Evolutionary conservation across 208 protist genomes (phyloP).

Genomic region (Wallacemonas sp.): DNA sequence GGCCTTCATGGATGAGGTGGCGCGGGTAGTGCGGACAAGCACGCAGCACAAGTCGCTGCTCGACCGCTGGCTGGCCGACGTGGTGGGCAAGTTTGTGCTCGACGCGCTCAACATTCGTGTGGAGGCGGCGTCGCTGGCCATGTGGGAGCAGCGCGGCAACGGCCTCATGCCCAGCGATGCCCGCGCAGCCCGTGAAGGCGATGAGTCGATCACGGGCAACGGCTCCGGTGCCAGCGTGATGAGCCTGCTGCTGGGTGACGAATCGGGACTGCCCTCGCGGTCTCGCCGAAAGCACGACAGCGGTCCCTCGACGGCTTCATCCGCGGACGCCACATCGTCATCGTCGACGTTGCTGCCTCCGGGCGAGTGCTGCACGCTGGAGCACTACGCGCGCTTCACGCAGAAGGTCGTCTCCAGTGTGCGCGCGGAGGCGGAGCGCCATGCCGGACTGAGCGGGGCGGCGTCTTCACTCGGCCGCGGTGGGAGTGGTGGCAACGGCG

Average conservation of each 20-base stretch:
- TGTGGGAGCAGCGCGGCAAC: constrained; percentile 30
- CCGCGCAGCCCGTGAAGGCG: constrained; percentile 18
- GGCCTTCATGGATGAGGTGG: constrained; percentile 70
- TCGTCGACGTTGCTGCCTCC: constrained; percentile 34
- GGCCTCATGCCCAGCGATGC: constrained; percentile 30
- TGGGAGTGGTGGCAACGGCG: constrained; percentile 8
- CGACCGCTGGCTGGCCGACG: constrained; percentile 60
- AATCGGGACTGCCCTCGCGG: constrained; percentile 3
- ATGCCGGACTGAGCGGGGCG: background rate
- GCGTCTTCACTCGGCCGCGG: background rate
- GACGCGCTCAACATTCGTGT: constrained; percentile 64
- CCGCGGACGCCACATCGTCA: no score
- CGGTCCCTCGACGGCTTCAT: background rate
- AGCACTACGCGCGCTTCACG: constrained; percentile 70
- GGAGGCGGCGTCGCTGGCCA: constrained; percentile 52
- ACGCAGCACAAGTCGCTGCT: constrained; percentile 41
- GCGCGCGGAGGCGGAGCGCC: constrained; percentile 41
- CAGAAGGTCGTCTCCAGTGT: constrained; percentile 71
- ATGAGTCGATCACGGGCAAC: background rate
- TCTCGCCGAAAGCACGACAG: constrained; percentile 13
- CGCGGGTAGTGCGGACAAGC: constrained; percentile 61
- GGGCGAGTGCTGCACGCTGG: constrained; percentile 77
- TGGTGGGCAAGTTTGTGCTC: constrained; percentile 76
- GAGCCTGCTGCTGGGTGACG: constrained; percentile 21
- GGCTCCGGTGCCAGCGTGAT: constrained; percentile 16